Percentiles rank a stretch among this genome's conserved stretches.
Conservation (phyloP, 1,284 basidiomycete species). For the Cyathus olla region DNA sequence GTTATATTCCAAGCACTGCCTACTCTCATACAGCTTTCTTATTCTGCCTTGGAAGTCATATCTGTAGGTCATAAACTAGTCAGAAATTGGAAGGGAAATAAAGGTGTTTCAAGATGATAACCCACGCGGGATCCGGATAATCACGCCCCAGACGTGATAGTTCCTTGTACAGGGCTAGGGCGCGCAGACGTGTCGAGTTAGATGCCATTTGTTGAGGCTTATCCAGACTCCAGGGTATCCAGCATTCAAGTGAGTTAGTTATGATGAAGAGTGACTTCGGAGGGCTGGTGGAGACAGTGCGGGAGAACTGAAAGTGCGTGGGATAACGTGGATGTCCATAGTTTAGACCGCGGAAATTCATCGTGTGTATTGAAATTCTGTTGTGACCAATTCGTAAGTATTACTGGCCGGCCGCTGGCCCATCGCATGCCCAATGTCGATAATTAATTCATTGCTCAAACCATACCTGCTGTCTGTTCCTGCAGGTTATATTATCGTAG, state of each 20-base stretch:
- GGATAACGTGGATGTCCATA: not conserved
- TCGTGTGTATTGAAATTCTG: no score
- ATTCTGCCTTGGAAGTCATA: slow-evolving; percentile 83
- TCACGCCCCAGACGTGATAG: slow-evolving; percentile 82
- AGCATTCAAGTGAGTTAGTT: no score
- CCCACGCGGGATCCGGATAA: slow-evolving; percentile 82
- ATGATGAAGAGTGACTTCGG: no score
- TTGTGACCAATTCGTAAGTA: no score
- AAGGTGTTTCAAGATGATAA: slow-evolving; percentile 20
- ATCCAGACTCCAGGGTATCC: not conserved
- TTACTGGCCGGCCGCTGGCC: no score
- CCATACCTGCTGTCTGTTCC: no score
- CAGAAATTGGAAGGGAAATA: slow-evolving; percentile 14
- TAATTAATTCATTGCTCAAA: no score
- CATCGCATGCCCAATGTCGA: no score
- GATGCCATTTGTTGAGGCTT: slow-evolving; percentile 37
- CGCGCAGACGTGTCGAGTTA: slow-evolving; percentile 62
- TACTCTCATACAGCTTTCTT: slow-evolving; percentile 79
- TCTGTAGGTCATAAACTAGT: slow-evolving; percentile 44
- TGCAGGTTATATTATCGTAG: no score
- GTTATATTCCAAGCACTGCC: slow-evolving; percentile 17
- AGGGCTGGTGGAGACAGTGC: not conserved
- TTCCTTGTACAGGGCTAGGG: slow-evolving; percentile 81
- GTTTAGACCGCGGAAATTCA: no score
- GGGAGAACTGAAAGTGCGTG: not conserved